phyloP scores from a whole-genome alignment of 2,329 filamentous ascomycete species.

The Microcyclospora tardicrescens region DNA sequence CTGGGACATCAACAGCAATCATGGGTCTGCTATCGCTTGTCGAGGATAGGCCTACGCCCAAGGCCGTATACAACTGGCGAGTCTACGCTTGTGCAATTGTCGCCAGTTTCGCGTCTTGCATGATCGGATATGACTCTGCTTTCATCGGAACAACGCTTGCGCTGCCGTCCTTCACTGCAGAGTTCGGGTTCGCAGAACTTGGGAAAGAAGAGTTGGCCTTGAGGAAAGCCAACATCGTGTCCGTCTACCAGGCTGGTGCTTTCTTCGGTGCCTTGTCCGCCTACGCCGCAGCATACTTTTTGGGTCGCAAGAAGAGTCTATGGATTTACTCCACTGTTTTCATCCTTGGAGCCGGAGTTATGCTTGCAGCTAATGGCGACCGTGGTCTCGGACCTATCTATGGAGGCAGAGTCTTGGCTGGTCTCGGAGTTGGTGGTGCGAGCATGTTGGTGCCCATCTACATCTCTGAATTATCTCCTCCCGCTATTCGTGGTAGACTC shows the following conservation, averaged over 20 bases:
- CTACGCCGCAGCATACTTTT: constrained; percentile 52
- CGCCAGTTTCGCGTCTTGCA: constrained; percentile 45
- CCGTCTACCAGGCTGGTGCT: constrained; percentile 68
- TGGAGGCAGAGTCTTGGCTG: constrained; percentile 44
- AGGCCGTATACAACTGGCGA: constrained; percentile 47
- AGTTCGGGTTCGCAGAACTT: constrained; percentile 52
- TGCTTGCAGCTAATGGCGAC: constrained; percentile 51
- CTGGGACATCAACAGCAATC: constrained; percentile 5
- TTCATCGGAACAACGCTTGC: constrained; percentile 69
- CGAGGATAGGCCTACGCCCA: constrained; percentile 39
- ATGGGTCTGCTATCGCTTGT: constrained; percentile 27
- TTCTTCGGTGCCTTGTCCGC: constrained; percentile 68
- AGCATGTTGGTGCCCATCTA: constrained; percentile 48
- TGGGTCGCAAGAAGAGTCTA: constrained; percentile 54
- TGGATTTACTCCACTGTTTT: constrained; percentile 51
- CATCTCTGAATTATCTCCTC: constrained; percentile 45
- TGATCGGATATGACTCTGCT: constrained; percentile 31
- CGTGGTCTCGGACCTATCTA: constrained; percentile 51
- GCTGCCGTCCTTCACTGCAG: constrained; percentile 52
- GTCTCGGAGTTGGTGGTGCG: constrained; percentile 43
- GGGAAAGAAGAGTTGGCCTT: constrained; percentile 38
- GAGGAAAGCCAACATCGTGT: constrained; percentile 63
- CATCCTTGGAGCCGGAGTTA: constrained; percentile 56
- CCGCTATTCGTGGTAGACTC: constrained; percentile 45
- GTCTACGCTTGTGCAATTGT: constrained; percentile 43